phyloP scores from a whole-genome alignment of 2,329 filamentous ascomycete genomes.

The Neonectria magnoliae region DNA sequence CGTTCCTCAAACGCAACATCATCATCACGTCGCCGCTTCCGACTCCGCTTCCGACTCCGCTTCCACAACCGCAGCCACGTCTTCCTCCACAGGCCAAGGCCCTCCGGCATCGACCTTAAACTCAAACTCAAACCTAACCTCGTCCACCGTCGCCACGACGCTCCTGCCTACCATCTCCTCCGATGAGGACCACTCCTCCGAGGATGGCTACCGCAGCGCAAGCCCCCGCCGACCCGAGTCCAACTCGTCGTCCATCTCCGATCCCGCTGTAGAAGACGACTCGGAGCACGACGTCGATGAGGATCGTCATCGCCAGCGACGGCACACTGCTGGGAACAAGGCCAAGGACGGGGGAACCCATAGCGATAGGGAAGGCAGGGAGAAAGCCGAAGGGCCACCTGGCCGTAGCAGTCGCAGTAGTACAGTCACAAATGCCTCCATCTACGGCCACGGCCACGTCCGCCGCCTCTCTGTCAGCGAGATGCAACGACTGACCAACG shows the following conservation, averaged over 20 bases:
- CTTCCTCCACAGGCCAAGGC: background rate
- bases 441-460: constrained; percentile 57
- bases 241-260: constrained; percentile 46
- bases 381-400: constrained; percentile 22
- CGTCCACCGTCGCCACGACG: constrained; percentile 10
- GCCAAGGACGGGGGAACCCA: constrained; percentile 3
- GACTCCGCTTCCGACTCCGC: background rate
- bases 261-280: constrained; percentile 40
- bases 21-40: background rate
- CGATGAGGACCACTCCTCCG: constrained; percentile 46
- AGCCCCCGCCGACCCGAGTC: constrained; percentile 38
- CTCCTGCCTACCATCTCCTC: constrained; percentile 39
- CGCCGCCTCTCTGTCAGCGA: constrained; percentile 67
- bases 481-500: constrained; percentile 66
- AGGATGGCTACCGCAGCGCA: constrained; percentile 40
- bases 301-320: constrained; percentile 9
- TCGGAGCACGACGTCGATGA: constrained; percentile 11
- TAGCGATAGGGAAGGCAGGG: constrained; percentile 15
- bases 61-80: constrained; percentile 15
- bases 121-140: constrained; percentile 3
- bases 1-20: background rate
- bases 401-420: constrained; percentile 43
- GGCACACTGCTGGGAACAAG: background rate
- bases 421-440: constrained; percentile 45
- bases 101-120: constrained; percentile 2